Evolutionary conservation across 495 filamentous ascomycete genomes (phyloP).

Genomic region (Penicillium roqueforti): DNA sequence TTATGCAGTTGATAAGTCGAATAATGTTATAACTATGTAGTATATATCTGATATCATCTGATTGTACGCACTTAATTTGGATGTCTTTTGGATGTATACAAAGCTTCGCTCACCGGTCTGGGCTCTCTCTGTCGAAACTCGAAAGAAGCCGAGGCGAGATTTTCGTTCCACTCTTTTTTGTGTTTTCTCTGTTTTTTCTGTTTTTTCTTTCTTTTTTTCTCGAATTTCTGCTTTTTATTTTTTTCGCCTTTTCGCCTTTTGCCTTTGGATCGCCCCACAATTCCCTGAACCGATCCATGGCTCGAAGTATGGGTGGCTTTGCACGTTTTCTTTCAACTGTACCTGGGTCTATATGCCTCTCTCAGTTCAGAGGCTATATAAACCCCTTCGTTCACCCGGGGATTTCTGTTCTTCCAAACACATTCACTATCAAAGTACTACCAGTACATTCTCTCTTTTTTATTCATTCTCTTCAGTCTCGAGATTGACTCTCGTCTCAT

Average conservation of each 20-base stretch:
- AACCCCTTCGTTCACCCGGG: slow-evolving; percentile 7
- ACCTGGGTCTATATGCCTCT: slow-evolving; percentile 8
- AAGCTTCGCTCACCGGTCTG: neutral
- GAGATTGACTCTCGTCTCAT: slow-evolving; percentile 30
- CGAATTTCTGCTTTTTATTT: slow-evolving; percentile 4
- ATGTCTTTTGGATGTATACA: too few relatives aligned
- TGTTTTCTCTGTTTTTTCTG: slow-evolving; percentile 3
- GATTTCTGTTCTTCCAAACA: slow-evolving; percentile 14
- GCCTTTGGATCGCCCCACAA: slow-evolving; percentile 14
- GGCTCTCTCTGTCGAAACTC: neutral
- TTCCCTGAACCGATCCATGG: slow-evolving; percentile 20
- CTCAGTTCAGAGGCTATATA: slow-evolving; percentile 19
- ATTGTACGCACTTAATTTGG: neutral
- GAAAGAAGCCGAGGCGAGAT: neutral
- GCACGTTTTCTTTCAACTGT: slow-evolving; percentile 15
- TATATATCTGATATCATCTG: neutral
- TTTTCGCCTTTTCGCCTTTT: slow-evolving; percentile 13
- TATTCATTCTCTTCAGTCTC: slow-evolving; percentile 15
- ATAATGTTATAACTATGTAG: neutral
- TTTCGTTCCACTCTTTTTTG: slow-evolving; percentile 11
- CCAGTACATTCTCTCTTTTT: slow-evolving; percentile 14
- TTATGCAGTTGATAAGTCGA: neutral
- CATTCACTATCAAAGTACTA: slow-evolving; percentile 15
- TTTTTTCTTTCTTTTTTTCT: slow-evolving; percentile 6
- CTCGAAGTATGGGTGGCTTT: slow-evolving; percentile 16